Base-by-base conservation (phyloP, 148 eudicot species). In the Persicaria maculosa region DNA sequence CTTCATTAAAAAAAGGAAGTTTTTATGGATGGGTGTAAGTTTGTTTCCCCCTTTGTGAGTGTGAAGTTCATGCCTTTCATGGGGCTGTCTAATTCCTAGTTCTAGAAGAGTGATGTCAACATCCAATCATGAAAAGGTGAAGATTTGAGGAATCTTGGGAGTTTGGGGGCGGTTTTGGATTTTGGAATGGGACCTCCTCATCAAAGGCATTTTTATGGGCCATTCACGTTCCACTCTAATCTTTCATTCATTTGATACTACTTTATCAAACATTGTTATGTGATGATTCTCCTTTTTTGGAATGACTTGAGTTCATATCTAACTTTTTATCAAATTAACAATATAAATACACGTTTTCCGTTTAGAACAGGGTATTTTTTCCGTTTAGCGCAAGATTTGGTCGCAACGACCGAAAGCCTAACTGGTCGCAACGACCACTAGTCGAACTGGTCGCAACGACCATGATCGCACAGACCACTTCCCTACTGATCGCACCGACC, bases 101-200 rank as follows among this genome's bases (percentile, higher is more conserved):
- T 22, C 67, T 59, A 59, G 14, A 22, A 40, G 0, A 31, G 40
- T 31, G 40, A 31, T 31, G 40, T 31, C 40, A 31, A 31, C 40
- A 31, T 31, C 14, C 40, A 59, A 59, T 59, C 67, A 59, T 59
- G 67, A 59, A 59, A 59, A 31, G 20, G 67, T 59, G 43, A 25
- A 20, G 67, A 11, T 59, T 59, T 59, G 67, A 59, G 67, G 67
- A 59, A 59, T 59, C 43, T 59, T 20, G 58, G 58, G 58, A 4
- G 58, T 0, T 14, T 4, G 58, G 22, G 58, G 36, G 43, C 11
- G 14, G 43, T 20, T 20, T 15, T 20, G 43, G 19, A 4, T 9
- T 20, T 15, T 20, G 43, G 19, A 4, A 57, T 59, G 43, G 67
- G 67, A 20, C 43, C 67, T 59, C 67, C 9, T 15, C 9, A 17